A percentile compares a stretch with the other conserved stretches of the same genome.
phyloP scores from a whole-genome alignment of 1,284 basidiomycete species.

The Rhodotorula sp. region DNA sequence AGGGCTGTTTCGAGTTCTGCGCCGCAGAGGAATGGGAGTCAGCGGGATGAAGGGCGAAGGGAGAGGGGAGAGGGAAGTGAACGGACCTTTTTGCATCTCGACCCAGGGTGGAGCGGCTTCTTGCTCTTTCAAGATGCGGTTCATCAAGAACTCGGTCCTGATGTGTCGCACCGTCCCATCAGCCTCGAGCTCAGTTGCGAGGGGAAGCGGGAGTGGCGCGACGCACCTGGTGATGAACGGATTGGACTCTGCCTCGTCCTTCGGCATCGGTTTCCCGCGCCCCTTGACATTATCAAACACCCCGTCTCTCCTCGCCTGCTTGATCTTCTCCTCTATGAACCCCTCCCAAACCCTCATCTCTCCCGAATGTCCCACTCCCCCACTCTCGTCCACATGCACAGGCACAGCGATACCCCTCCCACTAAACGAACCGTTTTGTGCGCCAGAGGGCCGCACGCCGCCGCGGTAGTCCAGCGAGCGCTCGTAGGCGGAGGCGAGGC shows the following conservation, averaged over 20 bases:
- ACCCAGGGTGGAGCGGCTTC: constrained; percentile 89
- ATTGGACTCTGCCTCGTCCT: constrained; percentile 66
- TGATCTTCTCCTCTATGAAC: constrained; percentile 74
- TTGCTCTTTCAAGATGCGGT: constrained; percentile 79
- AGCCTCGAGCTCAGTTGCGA: not conserved
- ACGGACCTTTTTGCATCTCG: constrained; percentile 69
- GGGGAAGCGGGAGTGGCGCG: too few species aligned
- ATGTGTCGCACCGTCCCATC: constrained; percentile 44
- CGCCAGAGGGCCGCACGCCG: constrained; percentile 6
- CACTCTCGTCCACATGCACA: not conserved
- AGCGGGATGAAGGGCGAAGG: not conserved
- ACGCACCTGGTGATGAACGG: constrained; percentile 55
- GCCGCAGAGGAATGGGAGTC: not conserved
- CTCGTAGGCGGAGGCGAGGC: constrained; percentile 31
- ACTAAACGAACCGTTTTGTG: not conserved
- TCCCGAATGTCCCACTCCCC: not conserved
- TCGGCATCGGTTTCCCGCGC: constrained; percentile 66
- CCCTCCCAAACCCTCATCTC: constrained; percentile 67
- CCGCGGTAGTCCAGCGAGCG: constrained; percentile 26
- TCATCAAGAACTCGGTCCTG: constrained; percentile 79
- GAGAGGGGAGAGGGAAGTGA: constrained; percentile 1
- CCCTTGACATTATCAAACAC: constrained; percentile 71
- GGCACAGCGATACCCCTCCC: not conserved
- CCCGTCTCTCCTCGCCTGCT: constrained; percentile 68
- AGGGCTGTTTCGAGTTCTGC: constrained; percentile 60